Conservation (phyloP, 495 filamentous ascomycete species). For the Aspergillus mulundensis region DNA sequence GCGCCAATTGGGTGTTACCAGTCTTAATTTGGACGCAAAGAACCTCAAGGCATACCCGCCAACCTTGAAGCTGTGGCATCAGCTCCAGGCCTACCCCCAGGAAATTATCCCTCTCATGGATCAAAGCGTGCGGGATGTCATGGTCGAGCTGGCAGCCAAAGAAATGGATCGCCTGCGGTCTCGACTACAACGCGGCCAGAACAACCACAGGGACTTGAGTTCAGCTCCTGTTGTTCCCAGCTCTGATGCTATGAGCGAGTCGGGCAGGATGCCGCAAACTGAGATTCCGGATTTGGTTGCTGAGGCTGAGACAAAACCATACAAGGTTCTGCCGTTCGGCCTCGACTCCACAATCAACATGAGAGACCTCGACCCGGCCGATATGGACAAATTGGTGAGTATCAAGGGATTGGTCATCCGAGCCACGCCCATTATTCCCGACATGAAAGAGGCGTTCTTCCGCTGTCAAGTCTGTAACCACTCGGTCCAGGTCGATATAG, state of each 20-base stretch:
- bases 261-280: constrained; percentile 27
- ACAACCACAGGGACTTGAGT: constrained; percentile 49
- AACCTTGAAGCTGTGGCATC: constrained; percentile 91
- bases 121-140: constrained; percentile 83
- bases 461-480: constrained; percentile 89
- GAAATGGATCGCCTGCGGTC: constrained; percentile 68
- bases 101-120: constrained; percentile 98
- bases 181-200: constrained; percentile 48
- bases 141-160: constrained; percentile 82
- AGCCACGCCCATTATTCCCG: constrained; percentile 91
- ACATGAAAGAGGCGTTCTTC: constrained; percentile 98
- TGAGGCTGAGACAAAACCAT: constrained; percentile 67
- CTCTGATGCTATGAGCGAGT: constrained; percentile 59
- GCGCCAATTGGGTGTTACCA: constrained; percentile 75
- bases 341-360: constrained; percentile 84
- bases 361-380: constrained; percentile 87
- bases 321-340: constrained; percentile 87
- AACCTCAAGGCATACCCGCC: constrained; percentile 92
- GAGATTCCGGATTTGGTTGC: constrained; percentile 57
- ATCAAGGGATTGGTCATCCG: constrained; percentile 97
- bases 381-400: constrained; percentile 94
- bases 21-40: constrained; percentile 80
- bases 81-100: constrained; percentile 84
- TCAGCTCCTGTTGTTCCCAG: constrained; percentile 72
- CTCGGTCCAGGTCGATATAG: constrained; percentile 83